Percentiles rank a stretch among this genome's conserved stretches.
phyloP scores from a whole-genome alignment of 2,329 filamentous ascomycete genomes.

The Aureobasidium uvarum region DNA sequence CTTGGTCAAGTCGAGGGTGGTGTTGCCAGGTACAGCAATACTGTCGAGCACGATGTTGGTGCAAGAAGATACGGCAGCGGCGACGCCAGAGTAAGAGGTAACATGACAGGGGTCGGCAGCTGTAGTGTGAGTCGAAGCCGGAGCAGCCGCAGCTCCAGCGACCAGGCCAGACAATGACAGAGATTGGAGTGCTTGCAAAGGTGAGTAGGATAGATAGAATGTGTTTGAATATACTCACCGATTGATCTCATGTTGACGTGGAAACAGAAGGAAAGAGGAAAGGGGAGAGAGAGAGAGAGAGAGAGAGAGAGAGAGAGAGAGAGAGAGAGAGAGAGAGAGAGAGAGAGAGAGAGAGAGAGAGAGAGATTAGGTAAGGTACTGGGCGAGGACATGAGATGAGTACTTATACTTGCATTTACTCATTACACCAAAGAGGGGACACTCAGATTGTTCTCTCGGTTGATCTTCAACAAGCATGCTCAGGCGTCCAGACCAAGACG shows the following conservation, averaged over 20 bases:
- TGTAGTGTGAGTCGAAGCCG: not conserved
- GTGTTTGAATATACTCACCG: not conserved
- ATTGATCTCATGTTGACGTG: not conserved
- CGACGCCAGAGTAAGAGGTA: conserved; percentile 19
- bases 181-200: not conserved
- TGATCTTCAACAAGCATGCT: not conserved
- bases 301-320: too few species aligned
- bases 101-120: conserved; percentile 16
- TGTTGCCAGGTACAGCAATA: conserved; percentile 43
- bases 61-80: conserved; percentile 43
- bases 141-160: not conserved
- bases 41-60: conserved; percentile 45
- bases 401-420: conserved; percentile 1
- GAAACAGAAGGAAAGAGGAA: not conserved
- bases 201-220: not conserved
- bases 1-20: conserved; percentile 44
- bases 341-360: too few species aligned
- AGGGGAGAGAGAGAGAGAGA: too few species aligned
- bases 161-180: not conserved
- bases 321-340: too few species aligned
- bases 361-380: not conserved
- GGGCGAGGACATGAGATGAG: not conserved
- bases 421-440: not conserved
- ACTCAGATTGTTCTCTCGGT: not conserved
- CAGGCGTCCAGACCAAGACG: conserved; percentile 1